Percentiles rank a stretch among this genome's conserved stretches.
phyloP scores from a whole-genome alignment of 805 yeast species.

The Wickerhamiella allomyrinae region DNA sequence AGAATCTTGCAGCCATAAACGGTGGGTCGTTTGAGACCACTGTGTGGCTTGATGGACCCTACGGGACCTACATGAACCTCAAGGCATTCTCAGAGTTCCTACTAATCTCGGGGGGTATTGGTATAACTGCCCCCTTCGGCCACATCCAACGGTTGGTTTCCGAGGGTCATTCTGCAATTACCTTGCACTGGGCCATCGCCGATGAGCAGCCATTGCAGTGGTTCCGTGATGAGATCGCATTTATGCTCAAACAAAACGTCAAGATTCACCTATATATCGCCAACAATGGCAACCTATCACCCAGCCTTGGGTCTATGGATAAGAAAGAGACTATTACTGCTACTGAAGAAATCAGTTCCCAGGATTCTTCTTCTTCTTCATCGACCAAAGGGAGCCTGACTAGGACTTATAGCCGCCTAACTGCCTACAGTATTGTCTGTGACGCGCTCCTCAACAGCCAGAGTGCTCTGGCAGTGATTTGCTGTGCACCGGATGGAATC shows the following conservation, averaged over 20 bases:
- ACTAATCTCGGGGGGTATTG: constrained; percentile 46
- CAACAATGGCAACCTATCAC: not conserved
- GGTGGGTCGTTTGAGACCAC: constrained; percentile 18
- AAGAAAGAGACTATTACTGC: too few relatives aligned
- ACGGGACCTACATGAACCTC: constrained; percentile 34
- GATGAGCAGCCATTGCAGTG: constrained; percentile 36
- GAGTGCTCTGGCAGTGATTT: too few relatives aligned
- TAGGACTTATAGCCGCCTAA: too few relatives aligned
- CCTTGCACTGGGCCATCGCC: constrained; percentile 52
- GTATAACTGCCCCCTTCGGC: constrained; percentile 39
- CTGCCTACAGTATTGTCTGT: too few relatives aligned
- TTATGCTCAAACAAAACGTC: constrained; percentile 15
- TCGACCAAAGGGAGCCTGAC: too few relatives aligned
- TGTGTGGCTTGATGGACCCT: constrained; percentile 48
- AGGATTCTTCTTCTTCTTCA: too few relatives aligned
- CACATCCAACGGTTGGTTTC: constrained; percentile 27
- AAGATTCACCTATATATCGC: constrained; percentile 6
- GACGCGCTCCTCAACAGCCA: too few relatives aligned
- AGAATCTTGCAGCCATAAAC: constrained; percentile 21
- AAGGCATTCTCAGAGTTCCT: constrained; percentile 28
- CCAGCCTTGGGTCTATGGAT: not conserved
- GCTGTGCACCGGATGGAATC: too few relatives aligned
- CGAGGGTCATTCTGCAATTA: constrained; percentile 8
- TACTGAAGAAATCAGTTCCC: too few relatives aligned
- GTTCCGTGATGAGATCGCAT: constrained; percentile 32